Base-by-base conservation (phyloP, 2,329 filamentous ascomycete species). In the Macrophomina phaseolina region DNA sequence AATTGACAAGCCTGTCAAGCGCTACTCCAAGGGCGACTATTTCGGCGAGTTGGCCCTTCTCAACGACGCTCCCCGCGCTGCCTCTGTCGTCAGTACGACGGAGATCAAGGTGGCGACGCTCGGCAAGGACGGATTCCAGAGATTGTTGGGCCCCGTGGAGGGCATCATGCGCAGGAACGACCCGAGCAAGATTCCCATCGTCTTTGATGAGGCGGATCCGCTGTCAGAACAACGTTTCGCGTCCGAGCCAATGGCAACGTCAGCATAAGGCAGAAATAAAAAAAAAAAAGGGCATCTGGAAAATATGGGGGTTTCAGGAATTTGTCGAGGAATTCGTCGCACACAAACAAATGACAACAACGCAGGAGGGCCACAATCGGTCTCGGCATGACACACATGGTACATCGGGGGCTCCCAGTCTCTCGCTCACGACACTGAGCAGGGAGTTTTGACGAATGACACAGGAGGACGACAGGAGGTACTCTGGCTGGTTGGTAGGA, bases 21-120 rank as follows among this genome's bases (percentile, higher is more conserved):
- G 88, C 64, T 98, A 98, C 79, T 86, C 84, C 70, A 95, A 97
- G 80, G 95, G 95, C 36, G 95, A 97, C 75, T 99, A 95, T 83
- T 99, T 99, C 81, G 95, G 95, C 69, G 95, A 99, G 81, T 84
- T 99, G 68, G 95, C 95, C 6, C 81, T 99, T 75, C 85, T 98
- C 72, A 96, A 98, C 72, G 94, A 99, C 76, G 92, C 93, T 65
- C 95, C 95, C 8, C 90, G 95, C 75, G 94, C 94, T 45, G 95
- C 95, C 61, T 97, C 91, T 72, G 89, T 99, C 63, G 83, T 96
- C 55, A 92, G 92, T 73, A 86, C 88, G 78, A 91, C 91, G 6
- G 92, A 97, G 69, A 91, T 97, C 77, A 98, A 97, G 82, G 92
- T 98, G 61, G 95, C 94, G 4, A 93, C 90, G 58, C 83, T 99